These are phyloP conservation scores for Candida tallmaniae DNA, from an alignment of 805 yeast species.

Conservation along the genomic window DNA sequence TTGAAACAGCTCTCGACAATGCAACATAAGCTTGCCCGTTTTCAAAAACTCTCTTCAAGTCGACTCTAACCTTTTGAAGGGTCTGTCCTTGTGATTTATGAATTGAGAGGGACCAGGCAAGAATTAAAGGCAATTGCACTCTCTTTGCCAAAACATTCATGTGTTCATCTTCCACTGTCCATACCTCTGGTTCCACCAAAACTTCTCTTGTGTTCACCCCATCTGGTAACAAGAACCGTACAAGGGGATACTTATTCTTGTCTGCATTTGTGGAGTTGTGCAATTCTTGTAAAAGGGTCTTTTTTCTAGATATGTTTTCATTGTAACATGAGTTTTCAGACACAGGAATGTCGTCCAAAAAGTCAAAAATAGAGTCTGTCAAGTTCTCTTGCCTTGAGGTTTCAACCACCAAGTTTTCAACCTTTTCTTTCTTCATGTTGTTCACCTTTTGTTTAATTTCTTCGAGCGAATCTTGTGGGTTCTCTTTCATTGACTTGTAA, in stretches of 20 bases:
- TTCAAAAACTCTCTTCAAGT: slow-evolving; percentile 72
- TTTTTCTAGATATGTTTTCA: slow-evolving; percentile 45
- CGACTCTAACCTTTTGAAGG: slow-evolving; percentile 75
- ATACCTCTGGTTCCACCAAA: slow-evolving; percentile 74
- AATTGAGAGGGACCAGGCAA: slow-evolving; percentile 96
- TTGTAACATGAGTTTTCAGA: slow-evolving; percentile 5
- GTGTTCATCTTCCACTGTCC: slow-evolving; percentile 73
- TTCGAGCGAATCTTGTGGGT: slow-evolving; percentile 16
- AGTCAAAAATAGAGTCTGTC: slow-evolving; percentile 49
- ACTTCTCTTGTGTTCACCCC: slow-evolving; percentile 66
- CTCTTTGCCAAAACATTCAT: slow-evolving; percentile 67
- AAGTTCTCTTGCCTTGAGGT: slow-evolving; percentile 14
- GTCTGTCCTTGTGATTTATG: slow-evolving; percentile 98
- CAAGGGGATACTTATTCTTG: slow-evolving; percentile 62
- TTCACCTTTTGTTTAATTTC: slow-evolving; percentile 12
- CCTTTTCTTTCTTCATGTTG: slow-evolving; percentile 6
- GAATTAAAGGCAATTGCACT: slow-evolving; percentile 75
- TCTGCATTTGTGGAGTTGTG: slow-evolving; percentile 37
- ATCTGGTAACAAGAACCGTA: slow-evolving; percentile 68
- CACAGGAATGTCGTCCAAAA: slow-evolving; percentile 24
- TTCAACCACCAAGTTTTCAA: slow-evolving; percentile 15
- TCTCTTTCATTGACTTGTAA: slow-evolving; percentile 13
- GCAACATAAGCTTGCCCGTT: slow-evolving; percentile 97
- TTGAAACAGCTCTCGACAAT: slow-evolving; percentile 78
- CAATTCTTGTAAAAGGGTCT: slow-evolving; percentile 37